Percentiles rank a stretch among this genome's conserved stretches.
phyloP scores from a whole-genome alignment of 2,329 filamentous ascomycete genomes.

The Phaeophleospora eucalypticola region DNA sequence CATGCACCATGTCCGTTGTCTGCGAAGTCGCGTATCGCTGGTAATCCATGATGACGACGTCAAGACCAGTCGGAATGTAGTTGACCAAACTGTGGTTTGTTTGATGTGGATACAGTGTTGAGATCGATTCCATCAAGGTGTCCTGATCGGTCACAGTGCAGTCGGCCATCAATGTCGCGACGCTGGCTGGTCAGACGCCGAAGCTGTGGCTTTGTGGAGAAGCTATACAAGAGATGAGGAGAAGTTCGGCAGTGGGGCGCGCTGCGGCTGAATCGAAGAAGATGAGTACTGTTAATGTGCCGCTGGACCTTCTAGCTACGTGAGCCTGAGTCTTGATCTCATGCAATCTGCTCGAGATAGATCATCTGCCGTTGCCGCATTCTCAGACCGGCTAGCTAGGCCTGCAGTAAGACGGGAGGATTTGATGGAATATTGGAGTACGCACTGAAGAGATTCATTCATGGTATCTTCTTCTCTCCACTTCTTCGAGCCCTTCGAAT shows the following conservation, averaged over 20 bases:
- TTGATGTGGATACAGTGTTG: neutral
- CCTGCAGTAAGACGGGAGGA: too few relatives aligned
- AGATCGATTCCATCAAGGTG: neutral
- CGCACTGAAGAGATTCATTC: too few relatives aligned
- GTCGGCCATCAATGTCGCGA: constrained; percentile 1
- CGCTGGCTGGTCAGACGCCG: neutral
- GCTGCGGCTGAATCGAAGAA: neutral
- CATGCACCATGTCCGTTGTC: neutral
- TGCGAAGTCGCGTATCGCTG: neutral
- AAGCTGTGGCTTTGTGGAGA: neutral
- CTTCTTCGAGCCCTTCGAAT: too few relatives aligned
- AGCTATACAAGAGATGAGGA: neutral
- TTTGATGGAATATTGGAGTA: too few relatives aligned
- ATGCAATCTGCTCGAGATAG: too few relatives aligned
- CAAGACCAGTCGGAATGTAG: neutral
- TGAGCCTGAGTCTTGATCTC: too few relatives aligned
- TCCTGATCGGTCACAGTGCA: neutral
- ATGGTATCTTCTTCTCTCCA: too few relatives aligned
- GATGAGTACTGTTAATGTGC: too few relatives aligned
- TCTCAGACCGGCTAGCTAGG: too few relatives aligned
- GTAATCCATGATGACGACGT: neutral
- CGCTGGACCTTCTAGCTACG: too few relatives aligned
- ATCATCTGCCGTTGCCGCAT: too few relatives aligned
- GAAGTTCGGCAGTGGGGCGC: neutral
- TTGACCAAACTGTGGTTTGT: neutral